A percentile compares a stretch with the other conserved stretches of the same genome.
phyloP scores from a whole-genome alignment of 2,329 filamentous ascomycete species.

The Monosporascus sp. region DNA sequence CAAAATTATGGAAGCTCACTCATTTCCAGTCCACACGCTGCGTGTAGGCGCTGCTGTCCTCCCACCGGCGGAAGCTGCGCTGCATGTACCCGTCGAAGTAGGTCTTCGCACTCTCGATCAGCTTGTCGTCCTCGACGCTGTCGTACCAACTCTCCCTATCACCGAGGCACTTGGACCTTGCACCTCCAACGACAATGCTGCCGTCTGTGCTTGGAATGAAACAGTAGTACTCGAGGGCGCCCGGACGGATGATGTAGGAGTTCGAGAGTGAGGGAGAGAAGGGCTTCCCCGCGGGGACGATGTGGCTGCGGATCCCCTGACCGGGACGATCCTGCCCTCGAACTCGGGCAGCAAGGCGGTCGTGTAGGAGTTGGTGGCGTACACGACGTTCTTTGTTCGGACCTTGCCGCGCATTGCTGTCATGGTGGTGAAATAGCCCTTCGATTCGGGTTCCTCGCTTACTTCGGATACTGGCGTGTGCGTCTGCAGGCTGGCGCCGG shows the following conservation, averaged over 20 bases:
- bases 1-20: slow-evolving; percentile 4
- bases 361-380: slow-evolving; percentile 30
- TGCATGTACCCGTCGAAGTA: slow-evolving; percentile 44
- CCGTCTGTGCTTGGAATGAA: slow-evolving; percentile 35
- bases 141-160: slow-evolving; percentile 35
- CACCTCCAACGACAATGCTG: slow-evolving; percentile 41
- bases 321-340: slow-evolving; percentile 24
- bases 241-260: slow-evolving; percentile 16
- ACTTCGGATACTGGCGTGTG: slow-evolving; percentile 13
- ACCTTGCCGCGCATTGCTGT: slow-evolving; percentile 49
- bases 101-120: slow-evolving; percentile 31
- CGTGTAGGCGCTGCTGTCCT: slow-evolving; percentile 28
- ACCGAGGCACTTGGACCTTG: slow-evolving; percentile 24
- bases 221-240: slow-evolving; percentile 25
- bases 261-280: slow-evolving; percentile 9
- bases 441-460: slow-evolving; percentile 3
- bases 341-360: slow-evolving; percentile 26
- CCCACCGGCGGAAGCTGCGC: slow-evolving; percentile 38
- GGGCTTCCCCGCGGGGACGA: not conserved
- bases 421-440: slow-evolving; percentile 34
- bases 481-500: slow-evolving; percentile 14
- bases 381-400: slow-evolving; percentile 37
- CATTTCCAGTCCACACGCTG: slow-evolving; percentile 37
- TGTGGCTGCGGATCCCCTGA: too few relatives aligned
- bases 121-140: slow-evolving; percentile 34